Base-by-base conservation (phyloP, 2,329 filamentous ascomycete genomes). In the Aureobasidium melanogenum region DNA sequence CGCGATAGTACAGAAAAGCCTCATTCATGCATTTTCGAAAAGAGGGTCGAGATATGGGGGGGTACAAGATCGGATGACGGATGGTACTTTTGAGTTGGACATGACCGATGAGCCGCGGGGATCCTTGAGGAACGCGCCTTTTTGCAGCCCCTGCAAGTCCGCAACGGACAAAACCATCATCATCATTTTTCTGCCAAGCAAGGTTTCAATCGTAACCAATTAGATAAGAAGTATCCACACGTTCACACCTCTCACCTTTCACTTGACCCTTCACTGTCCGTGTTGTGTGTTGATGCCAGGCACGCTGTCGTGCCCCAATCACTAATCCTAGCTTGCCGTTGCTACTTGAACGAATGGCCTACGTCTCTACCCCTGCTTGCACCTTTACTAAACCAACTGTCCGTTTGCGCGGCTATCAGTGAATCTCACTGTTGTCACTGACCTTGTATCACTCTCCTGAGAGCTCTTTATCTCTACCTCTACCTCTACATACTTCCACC, bases 341-440 rank as follows among this genome's bases (percentile, higher is more conserved):
- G 38, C 52, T 56, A 28, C 6, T 56, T 36, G 46, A 50, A 36
- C 60, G 60, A 47, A 62, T 62, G 60, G 60, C 50, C 43, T 41
- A 39, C 26, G 43, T 43, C 19, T 15, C 34, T 41, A 26, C 32
- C 39, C 52, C 30, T 48, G 52, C 60, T 47, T 62, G 50, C 30
- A 28, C 41, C 44, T 56, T 22, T 56, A 52, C 60, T 30, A 62
- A 62, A 47, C 52, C 60, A 24, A 58, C 60, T 9, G 60, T 62
- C 34, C 60, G 60, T 47, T 56, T 62, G 51, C 60, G 60, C 54
- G 46, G 41, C 47, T 36, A 44, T 61, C 46, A 56, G 38, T 56
- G 19, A 56, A 56, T 12, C 26, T n/a, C n/a, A 17, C 6, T 34
- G n/a, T n/a, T n/a, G n/a, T n/a, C n/a, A n/a, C n/a, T n/a, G n/a